These are phyloP conservation scores for Heritiera littoralis DNA, from an alignment of 345 rosid species.

Conservation along the genomic window DNA sequence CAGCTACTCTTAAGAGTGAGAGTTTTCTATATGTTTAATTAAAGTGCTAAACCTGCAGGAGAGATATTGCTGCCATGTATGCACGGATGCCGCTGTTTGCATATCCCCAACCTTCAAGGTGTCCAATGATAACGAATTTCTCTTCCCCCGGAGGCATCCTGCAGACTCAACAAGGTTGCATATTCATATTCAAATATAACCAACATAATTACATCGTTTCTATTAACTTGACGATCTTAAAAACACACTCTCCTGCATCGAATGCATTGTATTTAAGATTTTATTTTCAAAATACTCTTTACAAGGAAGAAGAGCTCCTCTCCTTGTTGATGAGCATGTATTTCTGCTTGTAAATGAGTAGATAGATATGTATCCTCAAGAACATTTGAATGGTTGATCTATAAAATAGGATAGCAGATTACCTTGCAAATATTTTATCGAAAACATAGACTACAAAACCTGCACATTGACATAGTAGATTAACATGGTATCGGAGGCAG, in stretches of 20 bases:
- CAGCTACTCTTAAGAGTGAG: too few relatives aligned
- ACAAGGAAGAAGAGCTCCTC: too few relatives aligned
- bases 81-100: slow-evolving; percentile 48
- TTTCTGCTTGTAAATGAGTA: background rate
- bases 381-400: background rate
- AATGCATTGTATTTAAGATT: too few relatives aligned
- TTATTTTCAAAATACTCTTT: too few relatives aligned
- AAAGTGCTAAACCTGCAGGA: slow-evolving; percentile 40
- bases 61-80: slow-evolving; percentile 37
- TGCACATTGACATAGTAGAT: slow-evolving; percentile 16
- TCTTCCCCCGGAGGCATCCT: slow-evolving; percentile 47
- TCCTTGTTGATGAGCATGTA: too few relatives aligned
- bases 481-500: too few relatives aligned
- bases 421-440: slow-evolving; percentile 44
- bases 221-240: too few relatives aligned
- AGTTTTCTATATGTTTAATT: too few relatives aligned
- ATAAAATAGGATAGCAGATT: background rate
- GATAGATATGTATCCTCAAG: background rate
- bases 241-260: too few relatives aligned
- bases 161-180: background rate
- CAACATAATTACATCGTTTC: background rate
- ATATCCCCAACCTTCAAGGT: slow-evolving; percentile 57
- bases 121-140: slow-evolving; percentile 44
- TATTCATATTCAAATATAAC: background rate
- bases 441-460: slow-evolving; percentile 38